Evolutionary conservation across 1,139 yeast genomes (phyloP), one percentile per base, ranked within the genome.

Genomic region (Sugiyamaella neomexicana): DNA sequence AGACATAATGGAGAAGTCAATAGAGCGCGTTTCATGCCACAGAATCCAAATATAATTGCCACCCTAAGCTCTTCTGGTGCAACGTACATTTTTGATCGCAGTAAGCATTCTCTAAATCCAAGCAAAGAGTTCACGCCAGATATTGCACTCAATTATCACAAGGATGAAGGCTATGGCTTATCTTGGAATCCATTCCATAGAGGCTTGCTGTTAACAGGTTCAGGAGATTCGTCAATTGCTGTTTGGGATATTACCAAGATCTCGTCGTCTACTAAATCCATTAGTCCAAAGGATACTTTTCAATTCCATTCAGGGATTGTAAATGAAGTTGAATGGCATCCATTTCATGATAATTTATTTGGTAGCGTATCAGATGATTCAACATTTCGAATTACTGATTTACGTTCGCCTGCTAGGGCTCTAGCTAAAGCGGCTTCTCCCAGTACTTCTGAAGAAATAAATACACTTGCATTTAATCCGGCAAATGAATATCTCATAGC

Each of bases 11-110:
- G 76, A 1, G 96, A 87, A 66, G 82, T 91, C 47, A 90, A 90
- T 65, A 77, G 95, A 55, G 96, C 96, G 1, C 80, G 97, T 43
- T 83, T 80, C 63, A 85, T 87, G 85, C 97, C 97, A 0, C 91
- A 86, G 62, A 80, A 86, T 62, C 76, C 87, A 2, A 80, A 77
- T 50, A 69, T 84, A 0, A 80, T 90, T 12, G 93, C 96, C 4
- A 84, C 97, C 0, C 85, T 90, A 59, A 83, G 87, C 61, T 93
- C 93, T 1, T 71, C 73, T 5, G 98, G 98, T 20, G 80, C 80
- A 46, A 82, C 86, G 0, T 85, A 78, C 60, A 69, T 93, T 2
- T 91, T 86, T 70, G 82, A 86, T 60, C 75, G 81, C 56, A 80
- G 76, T 5, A 72, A 73, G 58, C 76, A 72, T 52, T 67, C 78